phyloP scores from a whole-genome alignment of 176 grass and related monocot genomes.

The Zea mays region DNA sequence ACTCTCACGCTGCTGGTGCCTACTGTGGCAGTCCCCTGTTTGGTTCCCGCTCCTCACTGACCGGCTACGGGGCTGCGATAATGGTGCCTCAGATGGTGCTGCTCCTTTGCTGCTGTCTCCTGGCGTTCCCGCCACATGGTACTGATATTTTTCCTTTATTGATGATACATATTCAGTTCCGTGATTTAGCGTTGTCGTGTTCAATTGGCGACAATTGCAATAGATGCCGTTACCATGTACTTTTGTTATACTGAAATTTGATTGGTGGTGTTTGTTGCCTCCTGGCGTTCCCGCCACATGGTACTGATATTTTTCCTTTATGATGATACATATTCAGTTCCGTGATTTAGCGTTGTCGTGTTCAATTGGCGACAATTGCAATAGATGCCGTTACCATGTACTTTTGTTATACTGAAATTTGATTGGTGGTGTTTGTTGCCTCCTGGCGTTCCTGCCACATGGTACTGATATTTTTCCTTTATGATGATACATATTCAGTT shows the following conservation, averaged over 20 bases:
- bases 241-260: no score
- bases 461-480: no score
- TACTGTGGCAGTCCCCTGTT: not conserved
- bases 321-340: not conserved
- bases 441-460: no score
- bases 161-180: not conserved
- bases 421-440: no score
- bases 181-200: not conserved
- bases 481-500: not conserved
- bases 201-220: not conserved
- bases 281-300: no score
- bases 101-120: conserved; percentile 55
- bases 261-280: no score
- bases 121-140: conserved; percentile 53
- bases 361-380: not conserved
- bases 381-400: not conserved
- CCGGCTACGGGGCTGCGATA: not conserved
- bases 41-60: conserved; percentile 12
- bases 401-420: no score
- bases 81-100: conserved; percentile 22
- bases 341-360: not conserved
- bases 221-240: no score
- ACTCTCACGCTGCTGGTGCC: conserved; percentile 4
- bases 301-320: no score
- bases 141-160: not conserved